Conservation (phyloP, 441 rosid species). For the Corymbia citriodora region DNA sequence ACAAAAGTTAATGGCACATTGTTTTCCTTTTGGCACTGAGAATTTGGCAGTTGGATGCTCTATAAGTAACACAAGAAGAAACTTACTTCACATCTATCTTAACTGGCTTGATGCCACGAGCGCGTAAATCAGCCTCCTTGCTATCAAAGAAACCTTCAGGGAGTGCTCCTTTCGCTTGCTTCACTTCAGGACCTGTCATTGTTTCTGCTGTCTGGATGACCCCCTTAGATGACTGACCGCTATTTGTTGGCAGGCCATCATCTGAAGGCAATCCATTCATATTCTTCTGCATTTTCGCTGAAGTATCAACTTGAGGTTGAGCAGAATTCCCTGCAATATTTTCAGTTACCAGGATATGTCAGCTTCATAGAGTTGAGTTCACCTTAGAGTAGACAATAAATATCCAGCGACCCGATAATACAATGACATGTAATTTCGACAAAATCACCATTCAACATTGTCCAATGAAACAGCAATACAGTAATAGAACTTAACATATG, state of each 20-base stretch:
- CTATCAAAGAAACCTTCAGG: slow-evolving; percentile 92
- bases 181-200: slow-evolving; percentile 27
- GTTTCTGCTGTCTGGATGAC: slow-evolving; percentile 14
- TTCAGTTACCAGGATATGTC: slow-evolving; percentile 16
- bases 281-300: slow-evolving; percentile 15
- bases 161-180: slow-evolving; percentile 56
- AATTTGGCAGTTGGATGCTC: not conserved
- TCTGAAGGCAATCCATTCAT: slow-evolving; percentile 19
- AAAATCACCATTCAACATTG: not conserved
- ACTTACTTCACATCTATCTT: slow-evolving; percentile 91
- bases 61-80: not conserved
- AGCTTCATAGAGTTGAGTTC: slow-evolving; percentile 3
- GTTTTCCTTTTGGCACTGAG: not conserved
- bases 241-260: slow-evolving; percentile 8
- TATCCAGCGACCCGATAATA: not conserved
- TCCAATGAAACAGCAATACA: not conserved
- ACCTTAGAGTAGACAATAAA: not conserved
- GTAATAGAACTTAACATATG: not conserved
- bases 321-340: slow-evolving; percentile 6
- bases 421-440: not conserved
- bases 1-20: not conserved
- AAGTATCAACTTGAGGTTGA: slow-evolving; percentile 11
- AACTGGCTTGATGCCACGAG: slow-evolving; percentile 89
- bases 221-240: slow-evolving; percentile 27
- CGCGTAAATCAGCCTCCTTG: slow-evolving; percentile 93